A percentile compares a stretch with the other conserved stretches of the same genome.
These are phyloP conservation scores for Blumeria hordei DNA, from an alignment of 2,329 filamentous ascomycete species.

Conservation along the genomic window DNA sequence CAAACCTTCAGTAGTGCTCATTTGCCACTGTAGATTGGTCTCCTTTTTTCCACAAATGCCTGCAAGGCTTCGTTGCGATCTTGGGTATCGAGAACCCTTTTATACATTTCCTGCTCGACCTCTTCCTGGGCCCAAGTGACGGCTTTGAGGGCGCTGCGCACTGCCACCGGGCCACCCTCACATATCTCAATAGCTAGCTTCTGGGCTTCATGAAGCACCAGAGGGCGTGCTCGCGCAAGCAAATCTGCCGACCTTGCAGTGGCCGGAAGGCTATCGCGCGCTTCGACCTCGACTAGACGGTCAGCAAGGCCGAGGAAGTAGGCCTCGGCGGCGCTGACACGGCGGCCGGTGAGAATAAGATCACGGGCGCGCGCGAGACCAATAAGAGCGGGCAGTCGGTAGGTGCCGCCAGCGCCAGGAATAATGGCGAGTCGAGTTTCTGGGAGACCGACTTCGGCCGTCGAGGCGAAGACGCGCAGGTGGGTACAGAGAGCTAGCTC, in stretches of 20 bases:
- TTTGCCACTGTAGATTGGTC: slow-evolving; percentile 18
- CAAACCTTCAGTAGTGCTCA: too few species aligned
- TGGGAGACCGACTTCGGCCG: slow-evolving; percentile 57
- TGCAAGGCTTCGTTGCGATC: slow-evolving; percentile 71
- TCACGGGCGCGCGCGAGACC: slow-evolving; percentile 66
- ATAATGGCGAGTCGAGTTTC: slow-evolving; percentile 88
- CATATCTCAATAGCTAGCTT: slow-evolving; percentile 65
- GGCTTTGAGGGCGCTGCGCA: slow-evolving; percentile 56
- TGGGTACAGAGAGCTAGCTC: slow-evolving; percentile 79
- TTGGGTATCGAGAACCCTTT: slow-evolving; percentile 57
- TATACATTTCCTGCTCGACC: slow-evolving; percentile 72
- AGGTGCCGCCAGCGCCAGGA: slow-evolving; percentile 81
- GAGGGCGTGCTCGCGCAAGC: slow-evolving; percentile 33
- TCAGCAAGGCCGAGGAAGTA: slow-evolving; percentile 83
- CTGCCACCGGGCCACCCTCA: slow-evolving; percentile 65
- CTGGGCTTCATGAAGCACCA: slow-evolving; percentile 52
- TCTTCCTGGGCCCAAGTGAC: slow-evolving; percentile 48
- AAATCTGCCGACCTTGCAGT: slow-evolving; percentile 19
- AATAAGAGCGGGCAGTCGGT: slow-evolving; percentile 61
- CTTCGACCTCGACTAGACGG: slow-evolving; percentile 58
- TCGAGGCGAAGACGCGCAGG: slow-evolving; percentile 66
- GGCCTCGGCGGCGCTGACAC: slow-evolving; percentile 60
- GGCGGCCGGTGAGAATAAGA: slow-evolving; percentile 70
- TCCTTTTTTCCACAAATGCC: slow-evolving; percentile 62
- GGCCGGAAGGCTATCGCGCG: slow-evolving; percentile 21